These are phyloP conservation scores for Didymella pinodella DNA, from an alignment of 2,329 filamentous ascomycete species.

Conservation along the genomic window DNA sequence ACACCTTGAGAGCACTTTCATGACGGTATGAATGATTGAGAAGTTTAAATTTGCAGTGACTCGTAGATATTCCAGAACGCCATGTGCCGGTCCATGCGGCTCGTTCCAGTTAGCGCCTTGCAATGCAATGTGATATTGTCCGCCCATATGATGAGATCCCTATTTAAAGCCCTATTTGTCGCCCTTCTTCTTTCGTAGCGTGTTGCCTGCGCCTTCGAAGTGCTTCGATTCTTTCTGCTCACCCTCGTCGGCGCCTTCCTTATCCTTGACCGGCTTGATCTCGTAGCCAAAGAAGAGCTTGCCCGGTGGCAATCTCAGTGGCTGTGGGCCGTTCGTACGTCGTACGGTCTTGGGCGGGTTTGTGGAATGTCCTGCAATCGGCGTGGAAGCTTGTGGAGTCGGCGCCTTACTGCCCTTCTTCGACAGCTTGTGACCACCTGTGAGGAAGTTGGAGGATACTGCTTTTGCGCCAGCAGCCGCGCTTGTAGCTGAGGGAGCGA, in stretches of 20 bases:
- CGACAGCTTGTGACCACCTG: constrained; percentile 80
- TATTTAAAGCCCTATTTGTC: constrained; percentile 49
- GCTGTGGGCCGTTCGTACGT: constrained; percentile 80
- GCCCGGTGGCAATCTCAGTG: constrained; percentile 81
- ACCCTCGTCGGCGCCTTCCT: constrained; percentile 65
- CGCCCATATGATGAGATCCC: background rate
- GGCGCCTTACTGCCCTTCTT: constrained; percentile 82
- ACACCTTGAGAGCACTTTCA: no score
- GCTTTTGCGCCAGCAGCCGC: constrained; percentile 69
- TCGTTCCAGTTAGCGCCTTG: constrained; percentile 33
- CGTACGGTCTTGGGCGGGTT: constrained; percentile 53
- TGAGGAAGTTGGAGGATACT: constrained; percentile 78
- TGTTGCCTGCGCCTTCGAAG: constrained; percentile 87
- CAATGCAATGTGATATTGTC: constrained; percentile 16
- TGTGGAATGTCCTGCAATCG: constrained; percentile 65
- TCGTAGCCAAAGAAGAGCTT: constrained; percentile 98
- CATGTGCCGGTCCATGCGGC: constrained; percentile 12
- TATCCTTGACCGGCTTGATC: constrained; percentile 84
- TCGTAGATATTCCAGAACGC: constrained; percentile 19
- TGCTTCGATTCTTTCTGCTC: constrained; percentile 69
- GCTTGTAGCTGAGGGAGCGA: constrained; percentile 77
- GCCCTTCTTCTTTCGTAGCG: constrained; percentile 77
- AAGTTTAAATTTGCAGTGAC: constrained; percentile 6
- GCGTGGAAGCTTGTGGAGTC: constrained; percentile 67
- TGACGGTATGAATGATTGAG: background rate